Base-by-base conservation (phyloP, 1,139 yeast species). In the Suzukiozyma palmioleophila region DNA sequence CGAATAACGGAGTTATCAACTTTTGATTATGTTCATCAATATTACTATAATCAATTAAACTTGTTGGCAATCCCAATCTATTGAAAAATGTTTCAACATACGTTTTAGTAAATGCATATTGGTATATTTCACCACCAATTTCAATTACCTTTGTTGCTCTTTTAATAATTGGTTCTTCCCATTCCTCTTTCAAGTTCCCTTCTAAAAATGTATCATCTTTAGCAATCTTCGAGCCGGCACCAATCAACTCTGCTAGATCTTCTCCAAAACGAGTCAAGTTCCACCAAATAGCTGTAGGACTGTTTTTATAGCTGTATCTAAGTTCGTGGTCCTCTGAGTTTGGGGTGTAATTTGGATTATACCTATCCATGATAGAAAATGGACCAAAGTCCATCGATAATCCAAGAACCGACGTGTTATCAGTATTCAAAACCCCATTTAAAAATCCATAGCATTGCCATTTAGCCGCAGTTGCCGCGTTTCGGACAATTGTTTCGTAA, bases 351-450 rank as follows among this genome's bases (percentile, higher is more conserved):
- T 74, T 61, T 7, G 95, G 90, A 53, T 88, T 82, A 56, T 83
- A 92, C 41, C 77, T 78, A 55, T 90, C 97, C 81, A 85, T 72
- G 40, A 89, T 85, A 18, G 95, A 85, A 64, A 87, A 92, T 1
- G 98, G 98, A 3, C 98, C 98, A 58, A 84, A 92, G 60, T 92
- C 98, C 62, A 92, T 78, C 0, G 96, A 79, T 12, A 90, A 66
- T 0, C 98, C 98, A 34, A 84, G 56, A 7, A 92, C 71, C 0
- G 96, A 87, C 0, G 96, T 88, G 56, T 92, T 92, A 56, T 92
- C 98, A 0, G 97, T 90, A 56, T 92, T 92, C 43, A 92, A 67
- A 2, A 92, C 98, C 6, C 98, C 98, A 54, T 92, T 92, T 52
- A 90, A 64, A 54, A 90, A 89, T 3, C 97, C 97, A 59, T 89